Base-by-base conservation (phyloP, 768 basidiomycete genomes). In the Daedaleopsis nitida region DNA sequence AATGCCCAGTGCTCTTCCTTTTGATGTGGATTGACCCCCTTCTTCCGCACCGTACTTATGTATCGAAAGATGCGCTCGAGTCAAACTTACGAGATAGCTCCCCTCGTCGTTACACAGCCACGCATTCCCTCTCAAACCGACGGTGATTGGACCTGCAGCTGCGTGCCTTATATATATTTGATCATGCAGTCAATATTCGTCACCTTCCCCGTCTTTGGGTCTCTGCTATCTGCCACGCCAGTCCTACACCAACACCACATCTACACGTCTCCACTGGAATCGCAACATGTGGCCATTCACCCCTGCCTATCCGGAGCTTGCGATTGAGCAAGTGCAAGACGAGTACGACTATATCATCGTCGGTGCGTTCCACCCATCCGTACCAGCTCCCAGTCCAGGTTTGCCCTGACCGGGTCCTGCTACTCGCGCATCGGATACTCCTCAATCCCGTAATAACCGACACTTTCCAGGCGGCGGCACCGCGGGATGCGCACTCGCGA, bases 401-500 rank as follows among this genome's bases (percentile, higher is more conserved):
- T 2, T 11, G 13, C 11, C 39, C 11, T 42, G 17, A 42, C 39
- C 11, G 17, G 17, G 13, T 5, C 10, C n/a, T 27, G 51, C 14
- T 34, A 24, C 44, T 10, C 27, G 3, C 37, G 35, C 9, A 19
- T 37, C 16, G 23, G 11, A 10, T 23, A 5, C 3, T 23, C 24
- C 14, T 14, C 39, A 42, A 42, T 42, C 13, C 16, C 39, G 45
- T 21, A 4, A 24, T 47, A 34, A 8, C 35, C 44, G 9, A 39
- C 43, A 16, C 16, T 43, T 1, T 51, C 14, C 39, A 62, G 57
- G 69, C 55, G 77, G 77, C 51, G 77, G 77, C 11, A 69, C 76
- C 23, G 73, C 73, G 16, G 77, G 78, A n/a, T 66, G 76, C 43
- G 74, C 75, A 4, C 66, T 78, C 14, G 78, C 77, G 17, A 70